phyloP scores from a whole-genome alignment of 2,329 filamentous ascomycete genomes.

The Phaeophleospora eucalypticola region DNA sequence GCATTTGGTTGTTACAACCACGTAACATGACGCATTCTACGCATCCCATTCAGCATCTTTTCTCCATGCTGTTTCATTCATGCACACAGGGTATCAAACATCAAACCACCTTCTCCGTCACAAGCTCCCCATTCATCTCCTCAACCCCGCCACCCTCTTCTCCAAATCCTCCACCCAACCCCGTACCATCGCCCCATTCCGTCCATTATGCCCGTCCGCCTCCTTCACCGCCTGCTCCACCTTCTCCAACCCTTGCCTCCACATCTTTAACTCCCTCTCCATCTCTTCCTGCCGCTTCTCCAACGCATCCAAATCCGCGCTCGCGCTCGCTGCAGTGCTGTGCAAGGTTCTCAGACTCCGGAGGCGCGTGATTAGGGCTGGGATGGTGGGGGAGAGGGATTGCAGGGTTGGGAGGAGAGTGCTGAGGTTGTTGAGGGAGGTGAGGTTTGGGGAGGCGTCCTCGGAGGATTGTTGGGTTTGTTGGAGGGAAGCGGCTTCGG shows the following conservation, averaged over 20 bases:
- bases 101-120: too few species aligned
- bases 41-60: too few species aligned
- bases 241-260: constrained; percentile 74
- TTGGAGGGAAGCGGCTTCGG: constrained; percentile 69
- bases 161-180: constrained; percentile 87
- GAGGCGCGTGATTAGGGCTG: constrained; percentile 77
- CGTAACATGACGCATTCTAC: too few species aligned
- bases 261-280: constrained; percentile 76
- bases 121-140: constrained; percentile 4
- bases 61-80: too few species aligned
- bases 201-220: constrained; percentile 65
- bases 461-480: constrained; percentile 39
- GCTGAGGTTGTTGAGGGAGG: too few species aligned
- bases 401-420: constrained; percentile 85
- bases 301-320: constrained; percentile 69
- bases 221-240: constrained; percentile 71
- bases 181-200: constrained; percentile 80
- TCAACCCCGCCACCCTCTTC: constrained; percentile 58
- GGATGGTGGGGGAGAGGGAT: constrained; percentile 76
- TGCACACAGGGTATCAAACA: too few species aligned
- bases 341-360: constrained; percentile 81
- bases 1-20: too few species aligned
- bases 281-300: constrained; percentile 79
- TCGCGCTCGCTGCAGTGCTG: constrained; percentile 77
- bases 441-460: too few species aligned